Evolutionary conservation across 306 rosid species (phyloP).

Genomic region (Trifolium subterraneum): DNA sequence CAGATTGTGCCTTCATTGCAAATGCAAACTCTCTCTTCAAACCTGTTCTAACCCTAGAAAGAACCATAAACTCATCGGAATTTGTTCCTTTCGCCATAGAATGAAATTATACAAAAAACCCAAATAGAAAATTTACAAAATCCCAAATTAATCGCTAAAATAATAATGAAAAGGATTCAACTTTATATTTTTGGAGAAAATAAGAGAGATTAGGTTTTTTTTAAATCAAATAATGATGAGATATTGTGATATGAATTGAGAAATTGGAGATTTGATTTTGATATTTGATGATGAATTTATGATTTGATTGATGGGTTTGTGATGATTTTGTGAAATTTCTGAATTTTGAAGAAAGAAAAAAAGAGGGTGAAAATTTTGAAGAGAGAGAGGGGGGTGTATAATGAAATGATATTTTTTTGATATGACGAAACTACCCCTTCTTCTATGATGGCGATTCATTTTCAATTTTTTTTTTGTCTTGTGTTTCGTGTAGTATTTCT

Average conservation of each 20-base stretch:
- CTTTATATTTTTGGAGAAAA: not conserved
- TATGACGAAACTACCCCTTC: not conserved
- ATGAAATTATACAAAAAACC: not conserved
- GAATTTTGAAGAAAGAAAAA: not conserved
- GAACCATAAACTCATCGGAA: constrained; percentile 64
- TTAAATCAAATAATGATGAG: too few relatives aligned
- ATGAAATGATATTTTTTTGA: not conserved
- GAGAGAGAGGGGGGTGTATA: not conserved
- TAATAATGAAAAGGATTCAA: not conserved
- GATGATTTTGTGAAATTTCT: not conserved
- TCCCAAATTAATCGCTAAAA: not conserved
- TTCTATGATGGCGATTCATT: not conserved
- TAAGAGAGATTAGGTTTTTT: not conserved
- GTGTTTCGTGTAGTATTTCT: not conserved
- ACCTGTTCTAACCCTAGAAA: constrained; percentile 70
- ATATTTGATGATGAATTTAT: too few relatives aligned
- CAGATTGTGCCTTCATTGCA: constrained; percentile 55
- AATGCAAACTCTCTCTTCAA: constrained; percentile 49
- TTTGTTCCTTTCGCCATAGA: constrained; percentile 89
- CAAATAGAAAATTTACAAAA: not conserved
- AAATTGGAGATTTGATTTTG: not conserved
- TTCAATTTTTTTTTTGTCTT: not conserved
- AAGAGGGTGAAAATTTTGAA: not conserved
- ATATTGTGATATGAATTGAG: not conserved
- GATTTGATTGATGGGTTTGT: not conserved